phyloP scores from a whole-genome alignment of 371 early-diverging fungal genomes.

The Mucor sp. region DNA sequence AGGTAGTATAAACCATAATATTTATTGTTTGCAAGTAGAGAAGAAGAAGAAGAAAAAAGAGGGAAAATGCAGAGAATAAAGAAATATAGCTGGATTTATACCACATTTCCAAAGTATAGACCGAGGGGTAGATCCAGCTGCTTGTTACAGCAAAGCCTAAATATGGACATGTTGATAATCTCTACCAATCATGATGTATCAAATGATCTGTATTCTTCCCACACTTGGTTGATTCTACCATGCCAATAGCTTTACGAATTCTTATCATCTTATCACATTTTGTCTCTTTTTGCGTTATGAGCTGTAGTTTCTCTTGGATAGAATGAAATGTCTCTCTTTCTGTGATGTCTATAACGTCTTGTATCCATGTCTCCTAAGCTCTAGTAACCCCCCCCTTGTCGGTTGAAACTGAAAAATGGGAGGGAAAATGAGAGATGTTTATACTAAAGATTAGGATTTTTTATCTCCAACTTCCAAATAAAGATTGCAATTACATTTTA shows the following conservation, averaged over 20 bases:
- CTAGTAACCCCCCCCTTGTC: background rate
- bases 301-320: background rate
- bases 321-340: background rate
- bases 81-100: conserved; percentile 4
- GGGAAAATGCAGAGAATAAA: conserved; percentile 5
- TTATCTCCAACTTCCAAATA: background rate
- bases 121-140: conserved; percentile 5
- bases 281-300: background rate
- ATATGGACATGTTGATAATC: conserved; percentile 20
- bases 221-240: conserved; percentile 9
- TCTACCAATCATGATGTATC: conserved; percentile 29
- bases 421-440: background rate
- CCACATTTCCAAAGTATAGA: conserved; percentile 4
- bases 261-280: conserved; percentile 10
- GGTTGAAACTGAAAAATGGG: background rate
- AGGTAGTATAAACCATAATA: conserved; percentile 24
- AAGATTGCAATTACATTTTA: background rate
- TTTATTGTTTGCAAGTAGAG: background rate
- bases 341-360: background rate
- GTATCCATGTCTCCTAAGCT: background rate
- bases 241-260: conserved; percentile 1
- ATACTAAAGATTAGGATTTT: background rate
- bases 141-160: background rate
- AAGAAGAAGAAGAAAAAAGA: conserved; percentile 16
- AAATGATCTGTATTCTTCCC: conserved; percentile 30